Conservation (phyloP, 2,329 filamentous ascomycete genomes). For the Pseudopithomyces maydicus region DNA sequence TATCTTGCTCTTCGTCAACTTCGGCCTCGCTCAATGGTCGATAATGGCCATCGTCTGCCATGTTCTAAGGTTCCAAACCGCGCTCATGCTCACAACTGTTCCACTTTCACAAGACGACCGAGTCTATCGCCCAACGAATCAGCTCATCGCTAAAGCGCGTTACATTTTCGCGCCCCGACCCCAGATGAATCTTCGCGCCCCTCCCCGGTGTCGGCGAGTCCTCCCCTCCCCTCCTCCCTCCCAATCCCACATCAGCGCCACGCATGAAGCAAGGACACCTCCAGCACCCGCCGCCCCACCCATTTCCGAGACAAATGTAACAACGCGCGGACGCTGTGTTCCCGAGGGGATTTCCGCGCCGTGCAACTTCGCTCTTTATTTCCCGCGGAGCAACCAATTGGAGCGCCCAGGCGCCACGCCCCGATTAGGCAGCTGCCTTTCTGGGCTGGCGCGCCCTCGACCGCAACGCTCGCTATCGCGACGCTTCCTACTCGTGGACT, state of each 20-base stretch:
- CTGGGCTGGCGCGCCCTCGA: neutral
- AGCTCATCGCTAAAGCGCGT: conserved; percentile 9
- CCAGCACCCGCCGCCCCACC: too few relatives aligned
- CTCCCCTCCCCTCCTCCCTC: neutral
- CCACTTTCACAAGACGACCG: neutral
- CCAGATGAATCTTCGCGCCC: conserved; percentile 27
- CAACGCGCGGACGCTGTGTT: conserved; percentile 16
- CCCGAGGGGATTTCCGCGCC: conserved; percentile 11
- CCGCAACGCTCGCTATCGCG: conserved; percentile 24
- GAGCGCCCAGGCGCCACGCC: conserved; percentile 27
- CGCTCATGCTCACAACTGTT: neutral
- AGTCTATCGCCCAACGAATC: neutral
- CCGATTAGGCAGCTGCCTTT: conserved; percentile 11
- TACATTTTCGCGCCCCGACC: conserved; percentile 28
- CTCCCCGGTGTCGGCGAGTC: conserved; percentile 5
- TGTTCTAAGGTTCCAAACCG: conserved; percentile 8
- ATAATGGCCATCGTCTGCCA: conserved; percentile 33
- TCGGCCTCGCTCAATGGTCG: conserved; percentile 32
- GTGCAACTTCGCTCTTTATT: conserved; percentile 15
- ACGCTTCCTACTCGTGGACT: neutral
- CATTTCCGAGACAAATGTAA: neutral
- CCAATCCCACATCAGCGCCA: neutral
- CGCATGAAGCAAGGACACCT: neutral
- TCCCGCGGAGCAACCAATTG: conserved; percentile 2
- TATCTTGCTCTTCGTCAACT: conserved; percentile 28